phyloP scores from a whole-genome alignment of 345 rosid genomes.

The Salix koriyanagi region DNA sequence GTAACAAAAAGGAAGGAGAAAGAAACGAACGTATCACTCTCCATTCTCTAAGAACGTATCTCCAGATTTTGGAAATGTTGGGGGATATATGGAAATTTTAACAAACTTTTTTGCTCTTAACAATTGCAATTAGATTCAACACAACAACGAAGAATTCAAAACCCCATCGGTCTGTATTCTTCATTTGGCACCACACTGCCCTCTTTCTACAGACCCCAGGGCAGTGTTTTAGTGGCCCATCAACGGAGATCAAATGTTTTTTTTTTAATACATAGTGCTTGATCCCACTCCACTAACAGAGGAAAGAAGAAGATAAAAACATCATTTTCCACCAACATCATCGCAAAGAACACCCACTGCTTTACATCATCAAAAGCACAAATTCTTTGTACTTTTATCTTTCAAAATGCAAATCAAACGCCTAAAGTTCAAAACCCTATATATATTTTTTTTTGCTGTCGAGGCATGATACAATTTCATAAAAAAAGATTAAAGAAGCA shows the following conservation, averaged over 20 bases:
- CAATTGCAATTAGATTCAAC: too few species aligned
- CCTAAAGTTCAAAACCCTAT: too few species aligned
- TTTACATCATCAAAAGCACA: too few species aligned
- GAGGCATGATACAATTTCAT: too few species aligned
- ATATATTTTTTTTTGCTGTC: too few species aligned
- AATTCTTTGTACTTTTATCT: too few species aligned
- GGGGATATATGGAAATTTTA: neutral
- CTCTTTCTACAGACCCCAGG: neutral
- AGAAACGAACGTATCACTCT: neutral
- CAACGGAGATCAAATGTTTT: neutral
- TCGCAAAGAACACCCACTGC: neutral
- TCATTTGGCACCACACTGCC: too few species aligned
- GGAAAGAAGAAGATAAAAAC: neutral
- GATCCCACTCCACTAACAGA: neutral
- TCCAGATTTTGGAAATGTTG: neutral
- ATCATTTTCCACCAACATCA: neutral
- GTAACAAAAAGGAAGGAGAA: neutral
- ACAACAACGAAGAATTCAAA: too few species aligned
- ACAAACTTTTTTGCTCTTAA: neutral
- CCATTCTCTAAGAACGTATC: neutral
- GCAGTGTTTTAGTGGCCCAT: neutral
- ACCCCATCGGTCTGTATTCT: too few species aligned
- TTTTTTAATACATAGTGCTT: neutral
- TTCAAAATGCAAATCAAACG: too few species aligned
- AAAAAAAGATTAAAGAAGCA: too few species aligned